phyloP scores from a whole-genome alignment of 2,329 filamentous ascomycete genomes.

The Hypoxylon sp. region DNA sequence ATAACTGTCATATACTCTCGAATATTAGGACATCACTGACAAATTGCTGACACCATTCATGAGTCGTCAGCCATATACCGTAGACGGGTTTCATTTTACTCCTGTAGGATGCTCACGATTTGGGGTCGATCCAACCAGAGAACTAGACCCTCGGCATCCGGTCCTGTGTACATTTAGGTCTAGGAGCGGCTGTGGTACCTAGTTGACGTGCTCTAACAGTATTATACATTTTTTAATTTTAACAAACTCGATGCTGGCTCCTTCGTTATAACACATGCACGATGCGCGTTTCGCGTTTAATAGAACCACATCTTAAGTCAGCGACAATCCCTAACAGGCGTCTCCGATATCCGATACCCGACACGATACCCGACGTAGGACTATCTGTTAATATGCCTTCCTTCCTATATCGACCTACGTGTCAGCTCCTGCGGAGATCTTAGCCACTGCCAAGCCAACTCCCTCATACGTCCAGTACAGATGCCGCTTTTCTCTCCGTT shows the following conservation, averaged over 20 bases:
- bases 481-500: neutral
- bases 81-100: neutral
- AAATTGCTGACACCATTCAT: slow-evolving; percentile 1
- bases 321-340: neutral
- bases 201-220: neutral
- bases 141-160: neutral
- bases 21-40: neutral
- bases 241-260: neutral
- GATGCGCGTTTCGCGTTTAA: neutral
- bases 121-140: neutral
- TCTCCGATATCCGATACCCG: slow-evolving; percentile 1
- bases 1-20: neutral
- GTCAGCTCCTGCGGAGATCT: neutral
- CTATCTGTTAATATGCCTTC: neutral
- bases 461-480: neutral
- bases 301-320: neutral
- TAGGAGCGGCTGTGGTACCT: neutral
- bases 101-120: neutral
- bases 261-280: neutral
- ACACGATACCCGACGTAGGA: slow-evolving; percentile 1
- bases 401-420: slow-evolving; percentile 4
- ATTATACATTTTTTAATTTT: neutral
- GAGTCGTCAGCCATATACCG: neutral
- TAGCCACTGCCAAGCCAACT: neutral
- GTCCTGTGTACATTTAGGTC: neutral